Evolutionary conservation across 2,329 filamentous ascomycete species (phyloP).

Genomic region (Penicillium frequentans): DNA sequence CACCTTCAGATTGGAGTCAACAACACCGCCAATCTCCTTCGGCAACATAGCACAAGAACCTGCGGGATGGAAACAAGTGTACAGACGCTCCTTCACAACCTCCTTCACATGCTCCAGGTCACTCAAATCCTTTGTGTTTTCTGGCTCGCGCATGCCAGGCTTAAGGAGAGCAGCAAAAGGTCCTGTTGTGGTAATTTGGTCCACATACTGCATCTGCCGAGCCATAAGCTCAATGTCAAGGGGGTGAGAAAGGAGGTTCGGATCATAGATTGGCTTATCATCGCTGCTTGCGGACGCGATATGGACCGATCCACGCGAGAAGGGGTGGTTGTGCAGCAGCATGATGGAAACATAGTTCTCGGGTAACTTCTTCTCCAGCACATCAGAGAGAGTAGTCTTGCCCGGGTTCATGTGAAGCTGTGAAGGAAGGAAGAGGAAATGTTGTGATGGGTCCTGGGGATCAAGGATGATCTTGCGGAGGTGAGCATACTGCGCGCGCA

Average conservation of each 20-base stretch:
- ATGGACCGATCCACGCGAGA: constrained; percentile 33
- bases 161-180: constrained; percentile 22
- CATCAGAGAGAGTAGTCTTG: constrained; percentile 11
- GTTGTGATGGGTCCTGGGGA: constrained; percentile 1
- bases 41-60: constrained; percentile 24
- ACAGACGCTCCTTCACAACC: constrained; percentile 21
- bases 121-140: constrained; percentile 6
- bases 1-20: constrained; percentile 26
- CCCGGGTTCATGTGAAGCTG: constrained; percentile 18
- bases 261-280: constrained; percentile 44
- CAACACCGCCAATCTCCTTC: constrained; percentile 27
- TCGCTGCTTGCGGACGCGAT: constrained; percentile 31
- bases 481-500: constrained; percentile 13
- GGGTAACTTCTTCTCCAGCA: constrained; percentile 12
- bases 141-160: constrained; percentile 10
- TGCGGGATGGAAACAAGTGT: constrained; percentile 28
- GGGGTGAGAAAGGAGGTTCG: constrained; percentile 45
- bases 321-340: constrained; percentile 31
- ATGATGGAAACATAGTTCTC: constrained; percentile 24
- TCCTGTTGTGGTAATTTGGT: constrained; percentile 19
- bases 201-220: constrained; percentile 27
- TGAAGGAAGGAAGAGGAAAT: constrained; percentile 16
- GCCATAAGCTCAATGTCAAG: constrained; percentile 45
- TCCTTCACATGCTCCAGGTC: constrained; percentile 19
- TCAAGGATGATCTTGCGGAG: constrained; percentile 15